phyloP scores from a whole-genome alignment of 2,329 filamentous ascomycete genomes.

The Huntiella moniliformis region DNA sequence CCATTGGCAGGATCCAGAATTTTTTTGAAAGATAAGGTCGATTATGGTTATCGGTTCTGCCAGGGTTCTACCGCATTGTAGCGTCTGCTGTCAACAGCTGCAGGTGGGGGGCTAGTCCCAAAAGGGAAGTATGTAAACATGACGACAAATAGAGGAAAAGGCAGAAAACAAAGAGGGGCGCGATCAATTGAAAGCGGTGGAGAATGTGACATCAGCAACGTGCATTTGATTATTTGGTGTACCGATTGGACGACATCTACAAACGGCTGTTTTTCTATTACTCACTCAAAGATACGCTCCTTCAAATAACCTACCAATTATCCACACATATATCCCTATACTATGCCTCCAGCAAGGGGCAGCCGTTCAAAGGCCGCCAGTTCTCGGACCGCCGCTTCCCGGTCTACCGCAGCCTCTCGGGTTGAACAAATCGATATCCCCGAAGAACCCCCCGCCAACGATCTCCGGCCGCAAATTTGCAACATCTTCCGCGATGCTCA shows the following conservation, averaged over 20 bases:
- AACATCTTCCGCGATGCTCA: conserved; percentile 65
- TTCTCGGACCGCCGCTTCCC: conserved; percentile 24
- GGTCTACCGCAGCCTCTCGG: conserved; percentile 22
- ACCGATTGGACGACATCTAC: too few species aligned
- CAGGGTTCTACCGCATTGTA: conserved; percentile 1
- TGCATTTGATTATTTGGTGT: too few species aligned
- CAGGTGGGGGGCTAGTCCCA: neutral
- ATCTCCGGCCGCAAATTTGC: conserved; percentile 55
- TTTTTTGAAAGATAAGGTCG: conserved; percentile 10
- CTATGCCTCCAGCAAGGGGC: conserved; percentile 15
- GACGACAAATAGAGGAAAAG: conserved; percentile 1
- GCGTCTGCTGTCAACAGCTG: neutral
- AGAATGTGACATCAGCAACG: too few species aligned
- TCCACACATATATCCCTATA: too few species aligned
- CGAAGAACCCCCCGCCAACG: conserved; percentile 51
- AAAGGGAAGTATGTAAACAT: conserved; percentile 12
- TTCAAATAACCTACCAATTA: too few species aligned
- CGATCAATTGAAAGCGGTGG: neutral
- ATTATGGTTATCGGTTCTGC: conserved; percentile 11
- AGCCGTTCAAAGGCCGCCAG: conserved; percentile 26
- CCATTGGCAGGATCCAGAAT: conserved; percentile 1
- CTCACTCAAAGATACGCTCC: too few species aligned
- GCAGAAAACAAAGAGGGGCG: conserved; percentile 4
- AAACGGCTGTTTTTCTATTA: too few species aligned
- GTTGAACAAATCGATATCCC: conserved; percentile 30